phyloP scores from a whole-genome alignment of 257 asterid species.

The Cynanchum wilfordii region DNA sequence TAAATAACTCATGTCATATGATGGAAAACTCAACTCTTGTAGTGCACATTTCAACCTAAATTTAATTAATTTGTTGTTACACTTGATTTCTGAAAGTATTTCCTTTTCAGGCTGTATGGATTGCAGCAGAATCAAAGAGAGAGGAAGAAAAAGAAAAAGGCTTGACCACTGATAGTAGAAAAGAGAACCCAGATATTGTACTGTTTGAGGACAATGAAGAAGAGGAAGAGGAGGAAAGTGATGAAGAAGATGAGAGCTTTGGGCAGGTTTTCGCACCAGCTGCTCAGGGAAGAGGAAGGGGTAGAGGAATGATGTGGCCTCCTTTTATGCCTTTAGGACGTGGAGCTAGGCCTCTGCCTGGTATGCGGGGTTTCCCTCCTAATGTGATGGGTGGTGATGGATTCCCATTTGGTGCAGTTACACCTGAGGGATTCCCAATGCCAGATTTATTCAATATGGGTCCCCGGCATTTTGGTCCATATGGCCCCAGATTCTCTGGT shows the following conservation, averaged over 20 bases:
- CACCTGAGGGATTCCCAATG: constrained; percentile 73
- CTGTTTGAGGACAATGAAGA: constrained; percentile 89
- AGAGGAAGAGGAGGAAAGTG: constrained; percentile 87
- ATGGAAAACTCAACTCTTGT: constrained; percentile 4
- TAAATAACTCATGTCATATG: not conserved
- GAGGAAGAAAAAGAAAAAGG: constrained; percentile 90
- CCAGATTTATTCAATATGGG: constrained; percentile 73
- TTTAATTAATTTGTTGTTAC: not conserved
- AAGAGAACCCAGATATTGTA: constrained; percentile 71
- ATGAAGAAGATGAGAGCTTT: constrained; percentile 68
- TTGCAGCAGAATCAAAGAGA: constrained; percentile 73
- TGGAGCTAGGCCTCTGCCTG: constrained; percentile 64
- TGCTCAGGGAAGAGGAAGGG: constrained; percentile 75
- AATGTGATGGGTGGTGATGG: constrained; percentile 77
- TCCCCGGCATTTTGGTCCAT: constrained; percentile 73
- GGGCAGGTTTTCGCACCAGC: constrained; percentile 41
- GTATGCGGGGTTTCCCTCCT: constrained; percentile 68
- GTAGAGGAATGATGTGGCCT: constrained; percentile 89
- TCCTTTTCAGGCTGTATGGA: constrained; percentile 50
- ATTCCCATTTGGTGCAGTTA: constrained; percentile 55
- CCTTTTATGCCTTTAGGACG: constrained; percentile 70
- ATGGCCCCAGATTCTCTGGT: constrained; percentile 74
- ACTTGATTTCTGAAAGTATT: constrained; percentile 13
- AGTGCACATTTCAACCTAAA: not conserved
- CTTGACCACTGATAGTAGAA: constrained; percentile 49